Conservation (phyloP, 805 yeast species). For the Barnettozyma sp. region DNA sequence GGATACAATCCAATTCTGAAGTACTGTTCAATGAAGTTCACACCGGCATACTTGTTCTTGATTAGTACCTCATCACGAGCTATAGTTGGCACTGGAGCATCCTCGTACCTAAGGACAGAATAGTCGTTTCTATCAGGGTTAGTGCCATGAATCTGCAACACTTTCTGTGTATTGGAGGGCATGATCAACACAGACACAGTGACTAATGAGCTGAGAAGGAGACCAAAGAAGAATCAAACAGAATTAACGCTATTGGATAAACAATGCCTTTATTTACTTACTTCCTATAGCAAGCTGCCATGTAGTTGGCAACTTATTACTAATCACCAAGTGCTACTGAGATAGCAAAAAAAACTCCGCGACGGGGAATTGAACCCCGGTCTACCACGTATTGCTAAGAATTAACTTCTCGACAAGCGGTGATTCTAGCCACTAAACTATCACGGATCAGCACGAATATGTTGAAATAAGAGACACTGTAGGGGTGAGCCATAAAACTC, state of each 20-base stretch:
- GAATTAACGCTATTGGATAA: no score
- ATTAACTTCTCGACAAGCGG: conserved; percentile 4
- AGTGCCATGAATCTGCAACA: conserved; percentile 42
- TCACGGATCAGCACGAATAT: background rate
- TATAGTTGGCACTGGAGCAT: conserved; percentile 53
- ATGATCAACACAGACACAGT: conserved; percentile 19
- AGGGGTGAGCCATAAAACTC: no score
- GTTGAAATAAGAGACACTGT: no score
- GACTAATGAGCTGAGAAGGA: no score
- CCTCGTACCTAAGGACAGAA: conserved; percentile 44
- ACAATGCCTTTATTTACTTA: background rate
- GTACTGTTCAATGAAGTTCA: conserved; percentile 78
- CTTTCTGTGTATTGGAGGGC: conserved; percentile 55
- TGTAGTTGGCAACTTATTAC: no score
- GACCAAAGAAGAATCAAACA: no score
- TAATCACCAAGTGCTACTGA: no score
- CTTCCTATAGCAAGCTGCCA: no score
- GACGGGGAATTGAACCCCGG: conserved; percentile 7
- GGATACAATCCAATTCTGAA: conserved; percentile 78
- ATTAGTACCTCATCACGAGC: conserved; percentile 53
- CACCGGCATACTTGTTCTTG: conserved; percentile 70
- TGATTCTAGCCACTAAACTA: conserved; percentile 6
- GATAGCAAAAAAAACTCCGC: conserved; percentile 1
- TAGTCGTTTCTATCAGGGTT: conserved; percentile 40
- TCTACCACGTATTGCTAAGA: conserved; percentile 3